Evolutionary conservation across 257 asterid genomes (phyloP), one percentile per base, ranked within the genome.

Genomic region (Gentiana dahurica): DNA sequence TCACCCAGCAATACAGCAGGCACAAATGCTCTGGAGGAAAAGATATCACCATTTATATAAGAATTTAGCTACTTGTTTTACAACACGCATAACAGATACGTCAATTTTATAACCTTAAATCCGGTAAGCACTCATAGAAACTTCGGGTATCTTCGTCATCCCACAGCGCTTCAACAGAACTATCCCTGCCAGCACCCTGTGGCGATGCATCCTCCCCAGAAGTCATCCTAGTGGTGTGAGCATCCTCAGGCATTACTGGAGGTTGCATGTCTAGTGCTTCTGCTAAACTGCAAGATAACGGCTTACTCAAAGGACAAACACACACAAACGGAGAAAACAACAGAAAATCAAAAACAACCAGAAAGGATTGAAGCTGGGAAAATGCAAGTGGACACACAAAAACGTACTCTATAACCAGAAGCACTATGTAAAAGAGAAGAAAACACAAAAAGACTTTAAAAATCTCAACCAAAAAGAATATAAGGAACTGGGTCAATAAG

Each of bases 1-100:
- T 88, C 99, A 74, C 99, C 99, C 68, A 92, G 79, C 69, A 92
- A 77, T 49, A 92, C 99, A 58, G 99, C 99, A 50, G 99, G 99
- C 65, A 92, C 99, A 79, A 92, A 92, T 70, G 99, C 99, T 72
- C 99, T 92, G 71, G 36, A 59, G 69, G 63, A 67, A 59, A 53
- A 41, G 9, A 57, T 38, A 59, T 53, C 44, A 32, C 36, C 41
- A 58, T 15, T 38, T 34, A 11, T 8, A 37, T 53, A 61, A 8
- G 9, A 12, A 24, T 6, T 6, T 6, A 51, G 37, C 54, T 4
- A 15, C 33, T 34, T 36, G 24, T 52, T 49, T 55, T 59, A 61
- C 58, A 65, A 54, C 47, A 62, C 71, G 41, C 51, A 55, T 38
- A 72, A 68, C 24, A 13, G 53, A 57, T 62, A 34, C 57, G 63